These are phyloP conservation scores for Mycogone perniciosa DNA, from an alignment of 2,329 filamentous ascomycete genomes.

Conservation along the genomic window DNA sequence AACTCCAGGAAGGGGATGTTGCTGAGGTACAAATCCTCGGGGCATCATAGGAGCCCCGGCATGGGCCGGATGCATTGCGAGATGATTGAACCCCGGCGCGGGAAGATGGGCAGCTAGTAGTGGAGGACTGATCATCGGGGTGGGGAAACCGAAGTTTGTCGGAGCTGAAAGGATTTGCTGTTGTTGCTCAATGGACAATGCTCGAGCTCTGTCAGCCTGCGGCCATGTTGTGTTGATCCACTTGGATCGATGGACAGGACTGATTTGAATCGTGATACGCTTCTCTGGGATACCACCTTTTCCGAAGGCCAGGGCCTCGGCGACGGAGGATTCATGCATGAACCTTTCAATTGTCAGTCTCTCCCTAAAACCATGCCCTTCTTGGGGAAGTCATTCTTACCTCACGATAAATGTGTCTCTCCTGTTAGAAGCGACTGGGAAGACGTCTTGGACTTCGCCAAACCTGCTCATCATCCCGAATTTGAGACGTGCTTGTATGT, in stretches of 20 bases:
- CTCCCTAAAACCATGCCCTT: background rate
- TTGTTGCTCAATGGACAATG: constrained; percentile 4
- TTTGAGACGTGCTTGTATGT: constrained; percentile 25
- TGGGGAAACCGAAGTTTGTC: background rate
- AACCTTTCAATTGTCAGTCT: constrained; percentile 19
- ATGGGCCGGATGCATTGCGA: background rate
- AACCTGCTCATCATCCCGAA: constrained; percentile 22
- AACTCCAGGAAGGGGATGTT: background rate
- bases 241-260: constrained; percentile 26
- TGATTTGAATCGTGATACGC: constrained; percentile 21
- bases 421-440: constrained; percentile 1
- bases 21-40: background rate
- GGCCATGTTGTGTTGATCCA: constrained; percentile 19
- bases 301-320: constrained; percentile 20
- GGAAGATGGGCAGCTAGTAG: background rate
- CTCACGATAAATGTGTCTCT: constrained; percentile 23
- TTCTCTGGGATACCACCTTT: constrained; percentile 21
- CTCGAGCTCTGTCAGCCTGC: background rate
- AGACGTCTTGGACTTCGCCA: constrained; percentile 27
- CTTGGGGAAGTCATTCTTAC: constrained; percentile 15
- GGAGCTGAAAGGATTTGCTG: background rate
- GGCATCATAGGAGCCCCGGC: background rate
- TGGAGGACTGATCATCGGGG: background rate
- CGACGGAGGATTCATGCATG: constrained; percentile 20
- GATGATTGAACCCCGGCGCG: constrained; percentile 1